Percentiles rank a stretch among this genome's conserved stretches.
phyloP scores from a whole-genome alignment of 768 basidiomycete species.

The Calocybe indica region DNA sequence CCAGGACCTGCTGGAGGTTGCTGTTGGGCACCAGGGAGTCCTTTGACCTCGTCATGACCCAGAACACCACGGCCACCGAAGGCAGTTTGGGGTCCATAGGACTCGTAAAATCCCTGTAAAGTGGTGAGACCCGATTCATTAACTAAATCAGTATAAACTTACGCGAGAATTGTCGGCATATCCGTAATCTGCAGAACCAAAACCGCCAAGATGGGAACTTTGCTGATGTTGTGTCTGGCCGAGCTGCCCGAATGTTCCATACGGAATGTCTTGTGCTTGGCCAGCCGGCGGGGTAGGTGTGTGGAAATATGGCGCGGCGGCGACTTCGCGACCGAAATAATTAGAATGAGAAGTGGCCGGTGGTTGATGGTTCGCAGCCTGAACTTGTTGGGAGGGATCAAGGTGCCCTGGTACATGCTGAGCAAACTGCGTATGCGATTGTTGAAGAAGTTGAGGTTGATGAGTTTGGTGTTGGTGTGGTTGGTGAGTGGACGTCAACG shows the following conservation, averaged over 20 bases:
- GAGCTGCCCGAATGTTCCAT: slow-evolving; percentile 65
- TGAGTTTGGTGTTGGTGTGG: slow-evolving; percentile 17
- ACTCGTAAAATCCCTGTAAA: slow-evolving; percentile 69
- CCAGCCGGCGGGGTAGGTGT: slow-evolving; percentile 68
- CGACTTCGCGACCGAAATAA: slow-evolving; percentile 62
- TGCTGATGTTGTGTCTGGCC: slow-evolving; percentile 48
- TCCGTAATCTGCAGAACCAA: slow-evolving; percentile 59
- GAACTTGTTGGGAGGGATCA: slow-evolving; percentile 37
- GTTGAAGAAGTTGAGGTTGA: slow-evolving; percentile 33
- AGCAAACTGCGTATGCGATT: slow-evolving; percentile 47
- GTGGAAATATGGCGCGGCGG: slow-evolving; percentile 62
- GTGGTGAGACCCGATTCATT: neutral
- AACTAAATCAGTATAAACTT: slow-evolving; percentile 16
- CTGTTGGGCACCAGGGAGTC: slow-evolving; percentile 53
- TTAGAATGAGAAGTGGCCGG: slow-evolving; percentile 37
- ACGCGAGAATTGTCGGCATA: slow-evolving; percentile 67
- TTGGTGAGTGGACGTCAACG: slow-evolving; percentile 3
- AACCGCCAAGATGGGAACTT: slow-evolving; percentile 47
- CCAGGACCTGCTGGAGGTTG: slow-evolving; percentile 40
- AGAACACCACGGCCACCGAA: slow-evolving; percentile 63
- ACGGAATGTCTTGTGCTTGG: slow-evolving; percentile 57
- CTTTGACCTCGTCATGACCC: slow-evolving; percentile 74
- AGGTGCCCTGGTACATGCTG: slow-evolving; percentile 68
- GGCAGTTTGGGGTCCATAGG: slow-evolving; percentile 55
- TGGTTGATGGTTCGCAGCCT: slow-evolving; percentile 14